Evolutionary conservation across 306 rosid species (phyloP), one percentile per base, ranked within the genome.

Genomic region (Casuarina cunninghamiana): DNA sequence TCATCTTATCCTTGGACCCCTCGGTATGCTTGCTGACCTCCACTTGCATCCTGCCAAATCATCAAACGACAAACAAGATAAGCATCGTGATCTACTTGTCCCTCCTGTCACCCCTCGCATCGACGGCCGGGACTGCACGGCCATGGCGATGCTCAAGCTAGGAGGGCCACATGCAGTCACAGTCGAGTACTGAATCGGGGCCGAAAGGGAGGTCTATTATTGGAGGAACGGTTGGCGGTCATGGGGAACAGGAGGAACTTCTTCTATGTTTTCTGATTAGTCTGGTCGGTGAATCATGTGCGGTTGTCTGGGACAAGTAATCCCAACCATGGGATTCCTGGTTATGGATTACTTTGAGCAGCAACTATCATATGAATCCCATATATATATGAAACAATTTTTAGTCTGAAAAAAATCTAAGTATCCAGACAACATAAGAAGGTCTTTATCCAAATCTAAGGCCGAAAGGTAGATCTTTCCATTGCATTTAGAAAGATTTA

Each of bases 1-100:
- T 68, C 87, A 75, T 86, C 80, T 91, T 95, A 74, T 95, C 98
- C 85, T 92, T 92, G 79, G 86, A 69, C 78, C 97, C 97, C 79
- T 95, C 98, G 0, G 98, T 92, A 42, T 95, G 98, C 92, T 95
- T 92, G 83, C 98, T 95, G 74, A 95, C 98, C 78, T 95, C 98
- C 87, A 95, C 97, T 92, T 69, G 97, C 98, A 95, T 95, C 83
- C 98, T 95, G 87, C 74, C 82, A 84, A 39, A 26, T 82, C 79
- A 82, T 21, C 78, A 79, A 48, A 51, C 43, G 57, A 48, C 50
- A 44, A 38, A 69, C 5, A 19, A 19, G 26, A 68, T 73, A 60
- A 76, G 79, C 60, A 71, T 80, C 70, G 55, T 39, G 63, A 13
- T 71, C 48, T 26, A 62, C 44, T 53, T 45, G 50, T 60, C 58